Conservation (phyloP, 371 early-diverging fungal species). For the Rhizopus arrhizus region DNA sequence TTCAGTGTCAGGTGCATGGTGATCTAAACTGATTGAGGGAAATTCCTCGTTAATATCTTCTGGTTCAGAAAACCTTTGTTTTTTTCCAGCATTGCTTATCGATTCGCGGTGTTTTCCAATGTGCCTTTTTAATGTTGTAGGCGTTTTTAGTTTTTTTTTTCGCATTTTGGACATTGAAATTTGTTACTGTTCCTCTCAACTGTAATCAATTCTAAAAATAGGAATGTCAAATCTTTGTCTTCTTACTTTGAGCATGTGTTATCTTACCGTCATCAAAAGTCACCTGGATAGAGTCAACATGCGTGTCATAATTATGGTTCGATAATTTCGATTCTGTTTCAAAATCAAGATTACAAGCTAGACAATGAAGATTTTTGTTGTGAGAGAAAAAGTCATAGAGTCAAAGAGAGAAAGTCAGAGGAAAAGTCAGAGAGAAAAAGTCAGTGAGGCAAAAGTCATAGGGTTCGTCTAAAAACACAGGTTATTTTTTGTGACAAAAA, state of each 20-base stretch:
- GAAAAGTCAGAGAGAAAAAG: not conserved
- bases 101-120: conserved; percentile 13
- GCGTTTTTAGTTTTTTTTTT: conserved; percentile 10
- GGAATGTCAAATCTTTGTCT: conserved; percentile 9
- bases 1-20: conserved; percentile 16
- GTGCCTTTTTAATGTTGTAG: conserved; percentile 17
- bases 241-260: conserved; percentile 16
- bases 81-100: conserved; percentile 16
- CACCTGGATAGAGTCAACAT: conserved; percentile 12
- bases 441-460: too few species aligned
- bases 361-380: conserved; percentile 13
- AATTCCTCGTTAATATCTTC: conserved; percentile 13
- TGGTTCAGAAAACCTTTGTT: conserved; percentile 15
- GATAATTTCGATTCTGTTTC: conserved; percentile 3
- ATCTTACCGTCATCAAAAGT: conserved; percentile 15
- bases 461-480: conserved; percentile 2
- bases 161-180: conserved; percentile 18
- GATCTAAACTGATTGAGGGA: conserved; percentile 19
- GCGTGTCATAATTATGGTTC: conserved; percentile 16
- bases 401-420: conserved; percentile 17
- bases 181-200: conserved; percentile 2
- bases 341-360: conserved; percentile 14
- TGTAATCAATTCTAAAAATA: conserved; percentile 4
- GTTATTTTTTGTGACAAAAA: conserved; percentile 6
- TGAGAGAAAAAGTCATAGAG: conserved; percentile 7